Base-by-base conservation (phyloP, 208 protist species). In the Crithidia bombi region DNA sequence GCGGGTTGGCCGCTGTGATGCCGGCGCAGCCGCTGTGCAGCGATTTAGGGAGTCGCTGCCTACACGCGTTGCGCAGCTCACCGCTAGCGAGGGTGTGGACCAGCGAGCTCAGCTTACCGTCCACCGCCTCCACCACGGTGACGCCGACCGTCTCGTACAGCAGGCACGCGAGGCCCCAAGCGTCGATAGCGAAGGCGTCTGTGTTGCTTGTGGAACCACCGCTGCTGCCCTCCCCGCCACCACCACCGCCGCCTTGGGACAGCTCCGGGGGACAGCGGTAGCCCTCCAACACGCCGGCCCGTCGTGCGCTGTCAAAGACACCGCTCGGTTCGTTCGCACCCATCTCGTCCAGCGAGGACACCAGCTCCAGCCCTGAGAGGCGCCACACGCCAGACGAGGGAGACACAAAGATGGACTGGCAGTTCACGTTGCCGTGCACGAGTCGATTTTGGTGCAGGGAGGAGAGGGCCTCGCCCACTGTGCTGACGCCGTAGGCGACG, bases 301-400 rank as follows among this genome's bases (percentile, higher is more conserved):
- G 72, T 10, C 55, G 73, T 12, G 71, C 63, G 32, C 11, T 61
- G 30, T 69, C 71, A 21, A 76, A 61, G 25, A 66, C 43, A 56
- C 63, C 65, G 32, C 41, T 41, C 19, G 44, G 11, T 26, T 5
- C 44, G 36, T 59, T 33, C 5, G 19, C 39, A n/a, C n/a, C 61
- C 44, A 70, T 35, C 21, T 76, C 71, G 9, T 70, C 71, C n/a
- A 43, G 19, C 28, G 63, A 15, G 32, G 63, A 76, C 14, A 81
- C 73, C 5, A 94, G 70, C 81, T 96, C 93, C 11, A 96, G 63
- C 0, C 91, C 89, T 62, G 86, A 95, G 2, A 97, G 73, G 1
- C 83, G 62, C 91, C 93, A 97, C 65, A 86, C 79, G 21, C 91
- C 91, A n/a, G 70, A 73, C 17, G 67, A 50, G 0, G 71, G 39